Conservation (phyloP, 768 basidiomycete species). For the Suillus subalutaceus region DNA sequence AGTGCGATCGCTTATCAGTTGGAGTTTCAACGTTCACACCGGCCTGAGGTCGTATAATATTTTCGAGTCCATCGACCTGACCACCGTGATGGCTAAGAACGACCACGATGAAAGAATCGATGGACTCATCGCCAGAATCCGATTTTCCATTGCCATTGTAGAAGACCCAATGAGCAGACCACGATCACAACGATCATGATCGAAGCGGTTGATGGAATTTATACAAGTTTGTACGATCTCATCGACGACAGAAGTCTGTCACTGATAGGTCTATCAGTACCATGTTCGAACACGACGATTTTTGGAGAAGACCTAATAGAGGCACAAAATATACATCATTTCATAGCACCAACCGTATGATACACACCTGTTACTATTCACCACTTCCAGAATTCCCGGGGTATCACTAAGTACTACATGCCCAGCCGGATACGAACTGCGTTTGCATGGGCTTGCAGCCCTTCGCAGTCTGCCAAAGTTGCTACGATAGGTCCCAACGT, state of each 20-base stretch:
- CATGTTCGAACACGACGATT: not conserved
- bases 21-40: not conserved
- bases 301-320: not conserved
- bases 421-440: slow-evolving; percentile 86
- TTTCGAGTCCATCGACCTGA: not conserved
- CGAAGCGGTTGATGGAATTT: not conserved
- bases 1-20: not conserved
- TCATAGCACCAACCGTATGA: not conserved
- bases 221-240: not conserved
- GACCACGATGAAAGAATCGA: not conserved
- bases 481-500: slow-evolving; percentile 85
- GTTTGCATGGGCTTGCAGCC: slow-evolving; percentile 92
- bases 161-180: not conserved
- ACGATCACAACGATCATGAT: not conserved
- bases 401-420: slow-evolving; percentile 3
- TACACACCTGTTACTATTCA: slow-evolving; percentile 2
- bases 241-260: not conserved
- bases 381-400: not conserved
- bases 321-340: not conserved
- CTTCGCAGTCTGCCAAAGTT: slow-evolving; percentile 93
- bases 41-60: not conserved
- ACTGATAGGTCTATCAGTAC: not conserved
- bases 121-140: not conserved
- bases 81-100: not conserved
- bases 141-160: not conserved